phyloP scores from a whole-genome alignment of 148 eudicot species.

The Chenopodium suecicum region DNA sequence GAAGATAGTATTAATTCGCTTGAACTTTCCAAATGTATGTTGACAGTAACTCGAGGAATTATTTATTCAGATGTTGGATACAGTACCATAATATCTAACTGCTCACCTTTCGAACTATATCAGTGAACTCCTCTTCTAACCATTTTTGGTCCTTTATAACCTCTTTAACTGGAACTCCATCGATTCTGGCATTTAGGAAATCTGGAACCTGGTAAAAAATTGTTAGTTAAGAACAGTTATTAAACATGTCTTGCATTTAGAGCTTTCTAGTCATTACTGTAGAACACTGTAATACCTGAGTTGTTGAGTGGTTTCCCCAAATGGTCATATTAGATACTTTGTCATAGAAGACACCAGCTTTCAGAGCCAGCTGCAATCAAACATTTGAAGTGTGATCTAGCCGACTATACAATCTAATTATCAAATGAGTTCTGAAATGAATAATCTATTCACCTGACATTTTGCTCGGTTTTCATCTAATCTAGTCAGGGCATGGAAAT shows the following conservation, averaged over 20 bases:
- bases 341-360: constrained; percentile 98
- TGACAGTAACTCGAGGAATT: not conserved
- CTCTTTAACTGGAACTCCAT: constrained; percentile 80
- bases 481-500: constrained; percentile 94
- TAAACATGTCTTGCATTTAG: not conserved
- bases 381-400: constrained; percentile 4
- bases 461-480: constrained; percentile 98
- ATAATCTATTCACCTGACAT: constrained; percentile 61
- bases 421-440: not conserved
- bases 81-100: not conserved
- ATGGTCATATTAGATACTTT: constrained; percentile 93
- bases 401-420: not conserved
- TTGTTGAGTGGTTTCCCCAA: constrained; percentile 99
- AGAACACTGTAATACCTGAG: constrained; percentile 52
- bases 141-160: constrained; percentile 85
- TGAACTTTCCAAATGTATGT: not conserved
- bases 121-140: constrained; percentile 93
- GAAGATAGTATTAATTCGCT: not conserved
- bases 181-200: constrained; percentile 80
- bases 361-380: constrained; percentile 76
- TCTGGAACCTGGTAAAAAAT: constrained; percentile 62
- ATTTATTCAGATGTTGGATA: not conserved
- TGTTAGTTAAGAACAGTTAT: not conserved
- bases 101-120: constrained; percentile 72
- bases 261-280: not conserved